phyloP scores from a whole-genome alignment of 1,284 basidiomycete species.

The Tilletia caries region DNA sequence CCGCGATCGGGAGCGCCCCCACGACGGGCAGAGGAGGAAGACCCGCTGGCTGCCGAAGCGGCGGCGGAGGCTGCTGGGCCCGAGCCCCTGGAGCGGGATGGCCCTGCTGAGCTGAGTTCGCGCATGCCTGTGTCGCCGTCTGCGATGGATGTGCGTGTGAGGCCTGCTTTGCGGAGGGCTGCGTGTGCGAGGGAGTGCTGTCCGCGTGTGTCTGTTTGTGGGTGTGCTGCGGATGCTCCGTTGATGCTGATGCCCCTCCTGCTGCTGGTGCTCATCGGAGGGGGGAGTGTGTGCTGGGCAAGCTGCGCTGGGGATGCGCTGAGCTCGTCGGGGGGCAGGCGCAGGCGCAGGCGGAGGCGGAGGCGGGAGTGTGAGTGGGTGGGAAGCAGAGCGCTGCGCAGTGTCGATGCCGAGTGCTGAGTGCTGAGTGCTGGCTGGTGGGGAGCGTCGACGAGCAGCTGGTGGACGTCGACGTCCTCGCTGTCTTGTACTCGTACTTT shows the following conservation, averaged over 20 bases:
- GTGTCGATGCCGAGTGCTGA: no score
- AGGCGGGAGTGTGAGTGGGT: no score
- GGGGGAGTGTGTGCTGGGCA: no score
- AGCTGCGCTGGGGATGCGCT: no score
- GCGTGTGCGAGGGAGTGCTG: slow-evolving; percentile 31
- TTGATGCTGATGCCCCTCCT: slow-evolving; percentile 7
- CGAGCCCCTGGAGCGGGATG: not conserved
- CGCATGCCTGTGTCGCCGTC: slow-evolving; percentile 29
- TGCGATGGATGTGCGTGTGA: slow-evolving; percentile 12
- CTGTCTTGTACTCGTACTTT: no score
- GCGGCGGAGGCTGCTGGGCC: not conserved
- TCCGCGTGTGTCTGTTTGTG: slow-evolving; percentile 17
- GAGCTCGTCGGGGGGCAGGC: no score
- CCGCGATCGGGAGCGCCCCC: not conserved
- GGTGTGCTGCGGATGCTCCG: not conserved
- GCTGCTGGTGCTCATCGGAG: not conserved
- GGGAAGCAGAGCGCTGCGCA: no score
- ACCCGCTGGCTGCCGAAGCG: slow-evolving; percentile 7
- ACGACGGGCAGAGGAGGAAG: not conserved
- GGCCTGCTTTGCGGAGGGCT: slow-evolving; percentile 32
- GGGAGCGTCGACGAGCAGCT: no score
- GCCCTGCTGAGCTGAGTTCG: slow-evolving; percentile 16
- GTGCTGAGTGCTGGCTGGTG: no score
- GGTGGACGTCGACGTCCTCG: no score
- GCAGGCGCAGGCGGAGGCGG: no score